These are phyloP conservation scores for Moelleriella libera DNA, from an alignment of 2,329 filamentous ascomycete genomes.

Conservation along the genomic window DNA sequence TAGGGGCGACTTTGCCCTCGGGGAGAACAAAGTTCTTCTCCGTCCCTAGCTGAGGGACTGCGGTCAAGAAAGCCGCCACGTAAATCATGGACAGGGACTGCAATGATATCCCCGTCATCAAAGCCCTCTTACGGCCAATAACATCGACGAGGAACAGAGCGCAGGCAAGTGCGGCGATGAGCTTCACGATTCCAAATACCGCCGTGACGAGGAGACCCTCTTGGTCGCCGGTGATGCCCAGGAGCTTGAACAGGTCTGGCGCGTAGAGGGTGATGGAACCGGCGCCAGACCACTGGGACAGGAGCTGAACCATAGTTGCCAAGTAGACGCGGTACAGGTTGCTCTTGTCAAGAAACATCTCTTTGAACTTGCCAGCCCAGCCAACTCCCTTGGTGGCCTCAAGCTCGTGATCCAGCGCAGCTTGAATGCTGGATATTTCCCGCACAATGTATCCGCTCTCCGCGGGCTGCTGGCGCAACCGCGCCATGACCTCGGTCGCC, in stretches of 20 bases:
- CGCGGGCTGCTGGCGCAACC: slow-evolving; percentile 41
- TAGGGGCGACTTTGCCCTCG: slow-evolving; percentile 34
- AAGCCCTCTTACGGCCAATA: slow-evolving; percentile 58
- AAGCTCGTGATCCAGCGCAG: slow-evolving; percentile 53
- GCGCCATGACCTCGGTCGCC: slow-evolving; percentile 39
- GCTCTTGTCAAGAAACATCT: slow-evolving; percentile 50
- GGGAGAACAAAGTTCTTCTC: slow-evolving; percentile 34
- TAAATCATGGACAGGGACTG: slow-evolving; percentile 50
- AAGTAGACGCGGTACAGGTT: slow-evolving; percentile 65
- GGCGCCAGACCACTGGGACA: slow-evolving; percentile 62
- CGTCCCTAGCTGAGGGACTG: slow-evolving; percentile 43
- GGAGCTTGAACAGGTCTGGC: slow-evolving; percentile 55
- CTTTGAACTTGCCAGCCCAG: slow-evolving; percentile 51
- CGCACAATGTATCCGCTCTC: slow-evolving; percentile 46
- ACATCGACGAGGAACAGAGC: slow-evolving; percentile 69
- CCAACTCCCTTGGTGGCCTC: slow-evolving; percentile 55
- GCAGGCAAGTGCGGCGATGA: slow-evolving; percentile 51
- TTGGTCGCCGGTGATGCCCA: slow-evolving; percentile 53
- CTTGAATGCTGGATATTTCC: slow-evolving; percentile 51
- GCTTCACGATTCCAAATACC: slow-evolving; percentile 64
- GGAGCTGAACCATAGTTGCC: slow-evolving; percentile 51
- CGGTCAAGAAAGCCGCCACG: slow-evolving; percentile 45
- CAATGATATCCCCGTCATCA: slow-evolving; percentile 44
- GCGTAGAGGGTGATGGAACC: slow-evolving; percentile 67
- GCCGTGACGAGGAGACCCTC: slow-evolving; percentile 61